Conservation (phyloP, 2,329 filamentous ascomycete species). For the Monilinia laxa region DNA sequence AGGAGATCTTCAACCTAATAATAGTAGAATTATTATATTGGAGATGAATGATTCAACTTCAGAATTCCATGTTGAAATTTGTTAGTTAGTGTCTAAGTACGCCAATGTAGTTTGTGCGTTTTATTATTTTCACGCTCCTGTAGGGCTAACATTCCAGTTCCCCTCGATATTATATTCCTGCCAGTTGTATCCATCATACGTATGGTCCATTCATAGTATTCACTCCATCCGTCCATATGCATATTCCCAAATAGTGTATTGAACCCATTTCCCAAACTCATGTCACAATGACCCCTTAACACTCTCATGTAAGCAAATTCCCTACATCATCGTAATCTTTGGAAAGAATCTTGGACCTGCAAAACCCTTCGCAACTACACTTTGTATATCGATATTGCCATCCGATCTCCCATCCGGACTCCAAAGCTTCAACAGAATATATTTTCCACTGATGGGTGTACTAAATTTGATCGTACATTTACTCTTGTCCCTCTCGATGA, state of each 20-base stretch:
- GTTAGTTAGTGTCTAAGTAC: too few relatives aligned
- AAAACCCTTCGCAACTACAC: slow-evolving; percentile 78
- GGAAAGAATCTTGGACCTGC: slow-evolving; percentile 85
- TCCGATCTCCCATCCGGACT: slow-evolving; percentile 64
- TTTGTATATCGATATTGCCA: slow-evolving; percentile 85
- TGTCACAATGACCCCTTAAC: not conserved
- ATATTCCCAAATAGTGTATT: not conserved
- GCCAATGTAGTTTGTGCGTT: too few relatives aligned
- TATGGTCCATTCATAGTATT: not conserved
- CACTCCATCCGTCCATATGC: not conserved
- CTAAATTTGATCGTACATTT: slow-evolving; percentile 86
- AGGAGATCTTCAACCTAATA: too few relatives aligned
- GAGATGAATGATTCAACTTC: too few relatives aligned
- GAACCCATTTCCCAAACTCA: not conserved
- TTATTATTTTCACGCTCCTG: too few relatives aligned
- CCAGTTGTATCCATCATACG: not conserved
- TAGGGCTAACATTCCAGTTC: too few relatives aligned
- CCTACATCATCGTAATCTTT: slow-evolving; percentile 14
- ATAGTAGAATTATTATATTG: too few relatives aligned
- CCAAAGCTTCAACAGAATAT: slow-evolving; percentile 89
- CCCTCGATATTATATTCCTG: too few relatives aligned
- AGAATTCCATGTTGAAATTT: too few relatives aligned
- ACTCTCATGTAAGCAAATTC: not conserved
- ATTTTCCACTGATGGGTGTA: slow-evolving; percentile 76
- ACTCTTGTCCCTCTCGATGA: slow-evolving; percentile 77